phyloP scores from a whole-genome alignment of 1,284 basidiomycete species.

The Ganoderma lingzhi region DNA sequence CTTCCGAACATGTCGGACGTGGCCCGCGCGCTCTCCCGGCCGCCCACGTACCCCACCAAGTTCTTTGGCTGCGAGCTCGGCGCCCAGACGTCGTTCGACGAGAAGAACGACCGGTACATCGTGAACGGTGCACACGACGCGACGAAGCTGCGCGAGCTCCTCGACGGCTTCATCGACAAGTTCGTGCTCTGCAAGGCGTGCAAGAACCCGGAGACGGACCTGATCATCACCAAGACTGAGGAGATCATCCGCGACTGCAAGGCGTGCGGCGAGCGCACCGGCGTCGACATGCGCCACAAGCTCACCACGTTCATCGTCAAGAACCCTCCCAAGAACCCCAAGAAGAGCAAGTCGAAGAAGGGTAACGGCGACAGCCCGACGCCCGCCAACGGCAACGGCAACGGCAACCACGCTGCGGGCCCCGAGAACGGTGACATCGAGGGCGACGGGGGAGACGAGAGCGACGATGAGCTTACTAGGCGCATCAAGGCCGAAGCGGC shows the following conservation, averaged over 20 bases:
- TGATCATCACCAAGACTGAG: slow-evolving; percentile 90
- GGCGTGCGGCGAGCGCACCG: slow-evolving; percentile 94
- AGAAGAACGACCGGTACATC: slow-evolving; percentile 98
- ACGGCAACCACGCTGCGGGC: slow-evolving; percentile 41
- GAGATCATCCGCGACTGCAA: slow-evolving; percentile 97
- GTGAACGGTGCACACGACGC: slow-evolving; percentile 98
- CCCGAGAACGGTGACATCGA: slow-evolving; percentile 57
- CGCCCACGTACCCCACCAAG: slow-evolving; percentile 97
- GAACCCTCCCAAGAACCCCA: slow-evolving; percentile 92
- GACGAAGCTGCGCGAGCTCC: slow-evolving; percentile 91
- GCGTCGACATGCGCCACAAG: slow-evolving; percentile 97
- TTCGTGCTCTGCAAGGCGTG: slow-evolving; percentile 97
- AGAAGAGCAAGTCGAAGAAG: slow-evolving; percentile 78
- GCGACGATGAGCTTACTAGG: slow-evolving; percentile 84
- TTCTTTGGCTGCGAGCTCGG: slow-evolving; percentile 99
- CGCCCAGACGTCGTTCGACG: slow-evolving; percentile 96
- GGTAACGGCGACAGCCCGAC: slow-evolving; percentile 44
- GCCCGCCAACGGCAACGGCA: slow-evolving; percentile 38
- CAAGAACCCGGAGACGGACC: slow-evolving; percentile 99
- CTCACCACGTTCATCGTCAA: slow-evolving; percentile 97
- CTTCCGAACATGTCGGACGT: slow-evolving; percentile 99
- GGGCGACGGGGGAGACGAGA: slow-evolving; percentile 59
- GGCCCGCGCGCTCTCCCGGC: slow-evolving; percentile 93
- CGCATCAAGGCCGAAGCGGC: slow-evolving; percentile 90
- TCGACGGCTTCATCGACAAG: slow-evolving; percentile 97